These are phyloP conservation scores for Aspergillus campestris DNA, from an alignment of 495 filamentous ascomycete species.

Conservation along the genomic window DNA sequence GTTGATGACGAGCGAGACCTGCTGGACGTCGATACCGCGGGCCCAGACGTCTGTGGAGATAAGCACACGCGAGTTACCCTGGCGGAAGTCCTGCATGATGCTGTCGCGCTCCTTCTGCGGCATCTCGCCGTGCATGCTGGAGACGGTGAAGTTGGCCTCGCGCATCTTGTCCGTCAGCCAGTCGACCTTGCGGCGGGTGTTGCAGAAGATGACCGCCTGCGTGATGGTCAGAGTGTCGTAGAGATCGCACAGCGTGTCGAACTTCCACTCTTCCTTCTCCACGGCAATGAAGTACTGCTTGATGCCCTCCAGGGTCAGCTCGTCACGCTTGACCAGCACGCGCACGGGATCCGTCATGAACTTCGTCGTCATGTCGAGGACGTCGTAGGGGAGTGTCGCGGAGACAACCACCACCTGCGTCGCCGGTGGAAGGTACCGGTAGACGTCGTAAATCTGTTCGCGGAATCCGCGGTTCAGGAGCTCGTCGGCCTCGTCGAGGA, in stretches of 20 bases:
- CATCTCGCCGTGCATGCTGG: constrained; percentile 99
- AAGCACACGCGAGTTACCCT: constrained; percentile 91
- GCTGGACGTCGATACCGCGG: constrained; percentile 97
- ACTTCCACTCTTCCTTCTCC: constrained; percentile 99
- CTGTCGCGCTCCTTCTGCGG: constrained; percentile 93
- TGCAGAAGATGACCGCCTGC: constrained; percentile 99
- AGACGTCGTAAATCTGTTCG: constrained; percentile 99
- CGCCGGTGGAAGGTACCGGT: constrained; percentile 88
- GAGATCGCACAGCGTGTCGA: constrained; percentile 98
- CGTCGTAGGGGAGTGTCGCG: constrained; percentile 94
- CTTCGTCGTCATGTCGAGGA: constrained; percentile 98
- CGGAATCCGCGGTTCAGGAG: constrained; percentile 87
- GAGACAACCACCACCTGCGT: constrained; percentile 98
- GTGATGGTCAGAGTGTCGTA: constrained; percentile 99
- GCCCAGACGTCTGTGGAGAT: constrained; percentile 98
- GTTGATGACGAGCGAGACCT: constrained; percentile 99
- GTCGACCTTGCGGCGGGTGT: constrained; percentile 98
- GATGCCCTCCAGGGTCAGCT: constrained; percentile 94
- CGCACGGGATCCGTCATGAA: constrained; percentile 99
- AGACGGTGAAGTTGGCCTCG: constrained; percentile 96
- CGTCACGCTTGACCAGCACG: constrained; percentile 99
- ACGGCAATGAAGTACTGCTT: constrained; percentile 99
- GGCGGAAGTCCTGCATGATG: constrained; percentile 99
- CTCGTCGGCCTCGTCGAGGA: constrained; percentile 96
- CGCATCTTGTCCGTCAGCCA: constrained; percentile 99